Evolutionary conservation across 176 grass and related monocot species (phyloP).

Genomic region (bread wheat (Triticum aestivum)): IWGSC_CS_RefSeq_v2.1 NC_057812.1:86139550-86140049

Average conservation of each 20-base stretch:
- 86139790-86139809: neutral
- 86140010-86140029: neutral
- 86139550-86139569: constrained; percentile 99
- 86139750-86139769: neutral
- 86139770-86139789: neutral
- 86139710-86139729: constrained; percentile 13
- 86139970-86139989: neutral
- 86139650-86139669: constrained; percentile 87
- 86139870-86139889: too few species aligned
- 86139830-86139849: neutral
- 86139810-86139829: constrained; percentile 2
- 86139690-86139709: neutral
- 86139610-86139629: constrained; percentile 93
- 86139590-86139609: constrained; percentile 97
- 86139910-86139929: too few species aligned
- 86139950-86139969: neutral
- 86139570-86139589: constrained; percentile 97
- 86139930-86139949: too few species aligned
- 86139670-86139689: constrained; percentile 39
- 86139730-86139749: neutral
- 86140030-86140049: neutral
- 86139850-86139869: neutral
- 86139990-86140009: neutral
- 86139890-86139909: too few species aligned
- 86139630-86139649: constrained; percentile 95